Evolutionary conservation across 257 asterid species (phyloP).

Genomic region (Solanum pennellii): DNA sequence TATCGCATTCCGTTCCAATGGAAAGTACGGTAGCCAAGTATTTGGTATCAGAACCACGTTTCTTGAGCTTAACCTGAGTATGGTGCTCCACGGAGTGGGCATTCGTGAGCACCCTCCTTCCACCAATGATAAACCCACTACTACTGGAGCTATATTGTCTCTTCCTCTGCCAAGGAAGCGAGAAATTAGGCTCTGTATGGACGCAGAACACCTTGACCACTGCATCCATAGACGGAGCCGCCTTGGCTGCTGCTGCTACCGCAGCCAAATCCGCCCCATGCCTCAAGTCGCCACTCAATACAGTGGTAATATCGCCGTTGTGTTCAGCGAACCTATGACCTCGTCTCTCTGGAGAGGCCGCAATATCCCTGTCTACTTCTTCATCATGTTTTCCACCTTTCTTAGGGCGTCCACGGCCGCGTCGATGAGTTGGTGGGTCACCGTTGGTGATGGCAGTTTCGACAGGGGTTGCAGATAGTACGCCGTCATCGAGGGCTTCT

Average conservation of each 20-base stretch:
- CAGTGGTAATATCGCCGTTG: neutral
- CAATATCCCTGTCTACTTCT: neutral
- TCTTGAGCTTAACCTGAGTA: conserved; percentile 18
- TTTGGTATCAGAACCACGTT: conserved; percentile 19
- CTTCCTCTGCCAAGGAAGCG: conserved; percentile 17
- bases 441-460: neutral
- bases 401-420: conserved; percentile 1
- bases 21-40: conserved; percentile 16
- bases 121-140: conserved; percentile 12
- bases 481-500: neutral
- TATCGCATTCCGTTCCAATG: conserved; percentile 15
- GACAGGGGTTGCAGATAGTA: neutral
- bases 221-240: conserved; percentile 9
- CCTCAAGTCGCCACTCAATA: neutral
- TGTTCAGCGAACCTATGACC: neutral
- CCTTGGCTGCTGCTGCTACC: neutral
- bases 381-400: neutral
- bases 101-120: conserved; percentile 11
- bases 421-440: neutral
- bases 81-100: conserved; percentile 20
- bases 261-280: neutral
- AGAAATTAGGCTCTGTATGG: conserved; percentile 13
- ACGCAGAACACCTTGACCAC: conserved; percentile 20
- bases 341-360: conserved; percentile 3
- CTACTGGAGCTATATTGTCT: conserved; percentile 16